A percentile compares a stretch with the other conserved stretches of the same genome.
These are phyloP conservation scores for Agrocybe pediades DNA, from an alignment of 768 basidiomycete species.

Conservation along the genomic window DNA sequence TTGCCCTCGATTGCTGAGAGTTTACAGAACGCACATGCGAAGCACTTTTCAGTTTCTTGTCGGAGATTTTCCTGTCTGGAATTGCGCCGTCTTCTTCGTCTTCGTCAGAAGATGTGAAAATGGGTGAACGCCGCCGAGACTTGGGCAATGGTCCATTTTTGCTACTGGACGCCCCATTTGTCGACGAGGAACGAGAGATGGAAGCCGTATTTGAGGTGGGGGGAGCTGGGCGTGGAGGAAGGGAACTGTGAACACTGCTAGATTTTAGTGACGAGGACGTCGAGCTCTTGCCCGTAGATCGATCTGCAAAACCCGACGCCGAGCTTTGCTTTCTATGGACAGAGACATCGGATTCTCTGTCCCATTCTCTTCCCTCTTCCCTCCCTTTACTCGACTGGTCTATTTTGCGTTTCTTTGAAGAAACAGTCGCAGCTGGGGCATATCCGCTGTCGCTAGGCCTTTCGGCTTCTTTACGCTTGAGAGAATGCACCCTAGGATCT, in stretches of 20 bases:
- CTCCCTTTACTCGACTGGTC: neutral
- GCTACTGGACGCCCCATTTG: slow-evolving; percentile 11
- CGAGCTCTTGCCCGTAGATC: neutral
- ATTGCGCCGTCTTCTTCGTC: slow-evolving; percentile 17
- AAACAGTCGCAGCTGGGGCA: neutral
- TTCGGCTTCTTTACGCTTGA: slow-evolving; percentile 15
- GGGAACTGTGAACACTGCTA: slow-evolving; percentile 40
- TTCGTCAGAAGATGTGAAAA: slow-evolving; percentile 66
- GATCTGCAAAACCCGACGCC: neutral
- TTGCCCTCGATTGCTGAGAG: slow-evolving; percentile 23
- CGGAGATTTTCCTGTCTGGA: slow-evolving; percentile 13
- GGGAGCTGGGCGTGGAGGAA: slow-evolving; percentile 31
- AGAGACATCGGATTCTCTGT: neutral
- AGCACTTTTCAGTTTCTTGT: slow-evolving; percentile 1
- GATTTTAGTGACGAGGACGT: slow-evolving; percentile 15
- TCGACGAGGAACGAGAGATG: slow-evolving; percentile 21
- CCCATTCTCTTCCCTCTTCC: neutral
- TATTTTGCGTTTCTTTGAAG: slow-evolving; percentile 1
- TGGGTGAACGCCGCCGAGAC: slow-evolving; percentile 54
- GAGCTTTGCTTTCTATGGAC: neutral
- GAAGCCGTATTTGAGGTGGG: slow-evolving; percentile 22
- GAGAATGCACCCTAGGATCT: neutral
- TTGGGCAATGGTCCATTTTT: slow-evolving; percentile 28
- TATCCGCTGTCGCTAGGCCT: slow-evolving; percentile 5
- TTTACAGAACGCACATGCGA: slow-evolving; percentile 23